Evolutionary conservation across 768 basidiomycete genomes (phyloP).

Genomic region (Phanerochaete sordida): DNA sequence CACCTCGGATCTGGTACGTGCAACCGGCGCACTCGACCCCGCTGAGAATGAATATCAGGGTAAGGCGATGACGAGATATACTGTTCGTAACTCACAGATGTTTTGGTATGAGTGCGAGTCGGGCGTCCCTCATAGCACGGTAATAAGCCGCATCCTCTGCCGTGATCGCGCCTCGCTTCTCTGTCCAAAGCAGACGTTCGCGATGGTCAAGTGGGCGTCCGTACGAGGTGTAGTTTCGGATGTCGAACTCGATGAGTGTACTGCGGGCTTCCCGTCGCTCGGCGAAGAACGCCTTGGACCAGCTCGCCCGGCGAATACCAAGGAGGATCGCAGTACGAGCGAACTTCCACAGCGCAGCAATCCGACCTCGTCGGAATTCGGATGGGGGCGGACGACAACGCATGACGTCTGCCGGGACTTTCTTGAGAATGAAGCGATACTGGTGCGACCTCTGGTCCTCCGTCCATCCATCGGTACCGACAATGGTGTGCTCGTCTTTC

Average conservation of each 20-base stretch:
- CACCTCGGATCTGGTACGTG: constrained; percentile 10
- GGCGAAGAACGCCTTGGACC: constrained; percentile 31
- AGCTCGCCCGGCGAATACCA: constrained; percentile 16
- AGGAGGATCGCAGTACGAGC: constrained; percentile 25
- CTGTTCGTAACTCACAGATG: constrained; percentile 21
- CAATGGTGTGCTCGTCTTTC: constrained; percentile 16
- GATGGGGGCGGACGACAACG: constrained; percentile 25
- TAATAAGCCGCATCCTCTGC: constrained; percentile 23
- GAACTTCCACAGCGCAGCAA: constrained; percentile 30
- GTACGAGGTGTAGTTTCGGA: constrained; percentile 20
- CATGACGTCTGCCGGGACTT: constrained; percentile 23
- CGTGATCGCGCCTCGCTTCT: constrained; percentile 17
- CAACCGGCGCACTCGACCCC: constrained; percentile 15
- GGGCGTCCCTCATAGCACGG: constrained; percentile 17
- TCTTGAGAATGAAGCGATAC: constrained; percentile 26
- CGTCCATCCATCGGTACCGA: constrained; percentile 26
- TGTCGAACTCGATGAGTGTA: constrained; percentile 26
- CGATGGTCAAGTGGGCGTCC: constrained; percentile 10
- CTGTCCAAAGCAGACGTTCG: constrained; percentile 20
- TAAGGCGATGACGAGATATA: not conserved
- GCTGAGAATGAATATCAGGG: not conserved
- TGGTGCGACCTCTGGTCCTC: constrained; percentile 15
- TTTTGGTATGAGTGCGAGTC: constrained; percentile 18
- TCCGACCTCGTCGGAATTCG: constrained; percentile 21
- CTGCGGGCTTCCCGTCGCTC: constrained; percentile 26